Percentiles rank a stretch among this genome's conserved stretches.
phyloP scores from a whole-genome alignment of 164 flowering plant genomes.

The Umbilicus rupestris region DNA sequence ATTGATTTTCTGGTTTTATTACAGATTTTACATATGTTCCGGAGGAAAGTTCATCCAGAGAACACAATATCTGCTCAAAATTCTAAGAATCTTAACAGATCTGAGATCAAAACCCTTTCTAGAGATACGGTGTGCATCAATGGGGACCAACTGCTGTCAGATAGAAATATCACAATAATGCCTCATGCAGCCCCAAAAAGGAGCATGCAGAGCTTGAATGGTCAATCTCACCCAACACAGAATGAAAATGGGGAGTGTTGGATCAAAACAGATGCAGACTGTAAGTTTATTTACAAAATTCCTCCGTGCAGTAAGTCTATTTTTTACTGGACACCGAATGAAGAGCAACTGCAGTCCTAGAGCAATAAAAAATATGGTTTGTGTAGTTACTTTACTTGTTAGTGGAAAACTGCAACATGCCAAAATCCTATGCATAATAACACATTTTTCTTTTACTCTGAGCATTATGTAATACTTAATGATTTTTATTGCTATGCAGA shows the following conservation, averaged over 20 bases:
- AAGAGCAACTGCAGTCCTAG: not conserved
- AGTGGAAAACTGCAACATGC: too few species aligned
- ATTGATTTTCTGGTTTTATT: not conserved
- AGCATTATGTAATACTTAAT: not conserved
- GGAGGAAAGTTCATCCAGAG: constrained; percentile 85
- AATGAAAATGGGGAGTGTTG: constrained; percentile 61
- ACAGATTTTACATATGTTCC: constrained; percentile 78
- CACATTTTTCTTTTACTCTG: not conserved
- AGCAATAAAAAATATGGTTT: too few species aligned
- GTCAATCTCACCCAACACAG: constrained; percentile 26
- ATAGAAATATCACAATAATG: too few species aligned
- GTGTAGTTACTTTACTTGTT: too few species aligned
- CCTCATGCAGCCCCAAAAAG: constrained; percentile 29
- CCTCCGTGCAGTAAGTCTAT: not conserved
- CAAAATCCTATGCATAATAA: not conserved
- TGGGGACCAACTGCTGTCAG: constrained; percentile 19
- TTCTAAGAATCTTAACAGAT: constrained; percentile 21
- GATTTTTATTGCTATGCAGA: constrained; percentile 21
- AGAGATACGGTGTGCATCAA: constrained; percentile 17
- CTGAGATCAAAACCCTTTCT: constrained; percentile 20
- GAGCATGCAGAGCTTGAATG: constrained; percentile 24
- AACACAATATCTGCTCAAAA: constrained; percentile 25
- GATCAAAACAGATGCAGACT: constrained; percentile 90
- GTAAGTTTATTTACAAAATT: constrained; percentile 39
- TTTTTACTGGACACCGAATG: not conserved